These are phyloP conservation scores for Heliosperma pusillum DNA, from an alignment of 148 eudicot species.

Conservation along the genomic window DNA sequence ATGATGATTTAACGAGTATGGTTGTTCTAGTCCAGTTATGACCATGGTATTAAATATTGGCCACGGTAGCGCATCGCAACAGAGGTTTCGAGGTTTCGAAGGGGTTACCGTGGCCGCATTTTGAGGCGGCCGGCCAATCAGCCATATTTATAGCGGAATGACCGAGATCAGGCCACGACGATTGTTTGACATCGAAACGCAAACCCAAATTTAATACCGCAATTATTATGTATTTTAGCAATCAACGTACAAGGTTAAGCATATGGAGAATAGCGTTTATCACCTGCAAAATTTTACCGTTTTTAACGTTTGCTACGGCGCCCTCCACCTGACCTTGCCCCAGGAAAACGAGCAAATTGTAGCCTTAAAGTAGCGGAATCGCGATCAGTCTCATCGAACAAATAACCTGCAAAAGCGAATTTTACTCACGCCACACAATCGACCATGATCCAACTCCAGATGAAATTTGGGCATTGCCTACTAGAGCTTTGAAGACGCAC, in stretches of 20 bases:
- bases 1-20: conserved; percentile 29
- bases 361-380: conserved; percentile 61
- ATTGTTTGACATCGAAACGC: not conserved
- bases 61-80: too few relatives aligned
- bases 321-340: conserved; percentile 82
- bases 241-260: conserved; percentile 35
- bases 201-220: not conserved
- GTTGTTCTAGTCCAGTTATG: not conserved
- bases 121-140: too few relatives aligned
- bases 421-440: conserved; percentile 42
- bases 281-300: conserved; percentile 48
- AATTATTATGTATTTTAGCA: conserved; percentile 21
- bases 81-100: not conserved
- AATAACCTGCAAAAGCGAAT: conserved; percentile 90
- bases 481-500: not conserved
- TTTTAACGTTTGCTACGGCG: conserved; percentile 73
- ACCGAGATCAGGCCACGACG: not conserved
- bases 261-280: conserved; percentile 34
- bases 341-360: conserved; percentile 88
- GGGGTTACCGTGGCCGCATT: too few relatives aligned
- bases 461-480: conserved; percentile 12
- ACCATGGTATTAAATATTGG: too few relatives aligned
- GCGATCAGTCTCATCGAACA: conserved; percentile 81
- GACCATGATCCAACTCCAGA: conserved; percentile 16
- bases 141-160: too few relatives aligned